Evolutionary conservation across 495 filamentous ascomycete genomes (phyloP).

Genomic region (Talaromyces liani): DNA sequence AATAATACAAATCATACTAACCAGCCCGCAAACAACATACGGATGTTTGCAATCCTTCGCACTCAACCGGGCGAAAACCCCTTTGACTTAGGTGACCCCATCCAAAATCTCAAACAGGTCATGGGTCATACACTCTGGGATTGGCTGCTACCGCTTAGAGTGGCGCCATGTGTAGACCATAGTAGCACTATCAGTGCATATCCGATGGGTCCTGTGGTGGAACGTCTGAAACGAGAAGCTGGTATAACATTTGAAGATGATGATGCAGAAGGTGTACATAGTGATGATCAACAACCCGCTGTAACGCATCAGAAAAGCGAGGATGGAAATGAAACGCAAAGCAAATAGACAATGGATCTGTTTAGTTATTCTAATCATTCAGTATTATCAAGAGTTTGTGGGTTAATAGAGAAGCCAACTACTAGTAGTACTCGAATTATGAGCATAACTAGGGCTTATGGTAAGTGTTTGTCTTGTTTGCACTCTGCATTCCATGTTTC

Average conservation of each 20-base stretch:
- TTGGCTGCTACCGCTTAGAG: slow-evolving; percentile 65
- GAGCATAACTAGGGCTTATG: no score
- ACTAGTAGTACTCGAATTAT: no score
- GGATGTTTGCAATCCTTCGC: slow-evolving; percentile 69
- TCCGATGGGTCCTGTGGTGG: slow-evolving; percentile 43
- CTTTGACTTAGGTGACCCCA: slow-evolving; percentile 57
- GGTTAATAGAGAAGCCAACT: no score
- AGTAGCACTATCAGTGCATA: slow-evolving; percentile 38
- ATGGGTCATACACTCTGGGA: slow-evolving; percentile 64
- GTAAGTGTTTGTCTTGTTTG: slow-evolving; percentile 1
- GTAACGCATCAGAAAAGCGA: background rate
- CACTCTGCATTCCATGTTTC: background rate
- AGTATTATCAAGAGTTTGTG: background rate
- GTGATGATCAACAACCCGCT: background rate
- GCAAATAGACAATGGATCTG: background rate
- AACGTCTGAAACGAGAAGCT: slow-evolving; percentile 40
- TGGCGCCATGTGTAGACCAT: slow-evolving; percentile 55
- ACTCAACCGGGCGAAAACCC: slow-evolving; percentile 72
- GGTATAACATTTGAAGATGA: slow-evolving; percentile 14
- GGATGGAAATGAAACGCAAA: background rate
- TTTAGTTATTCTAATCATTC: background rate
- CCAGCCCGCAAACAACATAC: slow-evolving; percentile 23
- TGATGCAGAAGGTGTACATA: background rate
- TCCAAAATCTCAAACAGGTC: slow-evolving; percentile 64
- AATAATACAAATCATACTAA: background rate